Percentiles rank a stretch among this genome's conserved stretches.
Evolutionary conservation across 2,329 filamentous ascomycete genomes (phyloP).

Genomic region (Scopulariopsis brevicaulis): DNA sequence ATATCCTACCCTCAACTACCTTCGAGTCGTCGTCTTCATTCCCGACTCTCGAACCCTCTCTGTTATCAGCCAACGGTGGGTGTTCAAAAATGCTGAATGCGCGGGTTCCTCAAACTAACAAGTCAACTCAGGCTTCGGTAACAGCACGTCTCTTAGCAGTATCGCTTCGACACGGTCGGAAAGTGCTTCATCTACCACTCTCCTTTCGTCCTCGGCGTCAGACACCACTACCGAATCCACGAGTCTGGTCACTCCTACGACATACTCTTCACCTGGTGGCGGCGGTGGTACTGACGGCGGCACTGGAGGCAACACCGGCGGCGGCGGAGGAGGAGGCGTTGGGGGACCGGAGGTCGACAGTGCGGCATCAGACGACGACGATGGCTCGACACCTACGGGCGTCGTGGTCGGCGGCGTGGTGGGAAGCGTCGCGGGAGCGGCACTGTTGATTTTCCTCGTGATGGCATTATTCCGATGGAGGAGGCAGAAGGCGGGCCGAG

Average conservation of each 20-base stretch:
- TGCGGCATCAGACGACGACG: constrained; percentile 11
- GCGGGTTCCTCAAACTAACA: background rate
- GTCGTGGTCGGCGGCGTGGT: constrained; percentile 43
- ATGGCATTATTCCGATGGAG: constrained; percentile 44
- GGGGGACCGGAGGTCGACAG: constrained; percentile 5
- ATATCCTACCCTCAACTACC: background rate
- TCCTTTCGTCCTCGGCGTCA: background rate
- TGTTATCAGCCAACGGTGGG: background rate
- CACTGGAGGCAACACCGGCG: constrained; percentile 10
- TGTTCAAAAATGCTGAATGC: background rate
- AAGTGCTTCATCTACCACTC: background rate
- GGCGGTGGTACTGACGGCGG: constrained; percentile 6
- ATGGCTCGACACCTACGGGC: constrained; percentile 8
- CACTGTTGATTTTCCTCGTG: constrained; percentile 41
- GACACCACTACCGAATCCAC: background rate
- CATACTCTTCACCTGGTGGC: no score
- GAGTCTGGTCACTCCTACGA: constrained; percentile 8
- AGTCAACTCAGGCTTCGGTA: background rate
- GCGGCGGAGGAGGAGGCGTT: constrained; percentile 5
- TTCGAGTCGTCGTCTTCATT: background rate
- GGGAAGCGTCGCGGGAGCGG: constrained; percentile 45
- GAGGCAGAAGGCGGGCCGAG: constrained; percentile 32
- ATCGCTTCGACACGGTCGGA: background rate
- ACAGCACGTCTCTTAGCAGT: background rate
- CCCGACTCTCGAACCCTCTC: background rate